phyloP scores from a whole-genome alignment of 352 stramenopile species.

The Globisporangium takayamanum region DNA sequence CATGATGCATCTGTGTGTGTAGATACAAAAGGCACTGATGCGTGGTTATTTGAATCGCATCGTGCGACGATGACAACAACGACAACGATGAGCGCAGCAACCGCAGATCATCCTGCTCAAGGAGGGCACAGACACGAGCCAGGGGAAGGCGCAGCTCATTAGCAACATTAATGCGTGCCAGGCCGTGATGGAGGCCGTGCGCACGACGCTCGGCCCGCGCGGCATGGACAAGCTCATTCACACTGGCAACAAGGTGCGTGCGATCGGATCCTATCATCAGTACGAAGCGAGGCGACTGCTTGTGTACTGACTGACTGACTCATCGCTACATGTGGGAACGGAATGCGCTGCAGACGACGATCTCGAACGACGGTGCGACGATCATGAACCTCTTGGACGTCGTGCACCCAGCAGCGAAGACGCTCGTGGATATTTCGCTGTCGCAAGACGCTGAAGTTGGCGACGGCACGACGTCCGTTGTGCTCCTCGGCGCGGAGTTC shows the following conservation, averaged over 20 bases:
- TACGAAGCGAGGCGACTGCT: background rate
- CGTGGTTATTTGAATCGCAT: background rate
- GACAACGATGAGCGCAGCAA: conserved; percentile 39
- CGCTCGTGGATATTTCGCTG: conserved; percentile 96
- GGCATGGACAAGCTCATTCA: conserved; percentile 99
- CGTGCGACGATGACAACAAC: background rate
- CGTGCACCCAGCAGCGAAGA: conserved; percentile 97
- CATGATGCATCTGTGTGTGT: background rate
- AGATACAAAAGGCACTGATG: background rate
- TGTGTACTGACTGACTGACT: background rate
- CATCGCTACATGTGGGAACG: background rate
- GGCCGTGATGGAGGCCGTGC: conserved; percentile 96
- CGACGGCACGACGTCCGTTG: conserved; percentile 96
- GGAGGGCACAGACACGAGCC: conserved; percentile 98
- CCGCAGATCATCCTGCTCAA: conserved; percentile 98
- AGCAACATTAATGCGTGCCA: conserved; percentile 89
- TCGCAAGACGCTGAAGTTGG: conserved; percentile 88
- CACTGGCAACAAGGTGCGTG: conserved; percentile 56
- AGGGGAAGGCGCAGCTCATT: conserved; percentile 95
- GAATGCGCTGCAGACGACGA: conserved; percentile 75
- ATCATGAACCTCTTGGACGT: conserved; percentile 99
- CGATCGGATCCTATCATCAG: background rate
- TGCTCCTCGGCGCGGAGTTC: conserved; percentile 96
- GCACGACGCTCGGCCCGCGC: conserved; percentile 95
- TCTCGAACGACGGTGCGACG: conserved; percentile 98